Conservation (phyloP, 352 stramenopile genomes). For the Globisporangium takayamanum region DNA sequence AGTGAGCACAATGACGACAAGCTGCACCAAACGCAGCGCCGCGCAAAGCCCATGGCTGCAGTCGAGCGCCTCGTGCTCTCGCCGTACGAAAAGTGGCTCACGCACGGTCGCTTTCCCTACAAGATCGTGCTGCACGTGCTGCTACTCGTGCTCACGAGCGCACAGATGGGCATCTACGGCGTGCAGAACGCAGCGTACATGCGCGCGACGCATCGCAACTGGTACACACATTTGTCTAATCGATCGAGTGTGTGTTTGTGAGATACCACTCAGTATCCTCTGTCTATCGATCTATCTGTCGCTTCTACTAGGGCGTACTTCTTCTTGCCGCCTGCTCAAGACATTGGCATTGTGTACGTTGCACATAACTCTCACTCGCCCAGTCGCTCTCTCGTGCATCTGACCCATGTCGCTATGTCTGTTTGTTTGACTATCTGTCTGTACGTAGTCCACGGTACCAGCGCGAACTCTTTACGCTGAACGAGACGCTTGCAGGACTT, state of each 20-base stretch:
- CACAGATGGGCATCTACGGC: slow-evolving; percentile 74
- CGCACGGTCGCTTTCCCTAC: slow-evolving; percentile 70
- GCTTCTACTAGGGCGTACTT: slow-evolving; percentile 54
- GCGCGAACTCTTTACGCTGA: slow-evolving; percentile 67
- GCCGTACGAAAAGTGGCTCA: slow-evolving; percentile 75
- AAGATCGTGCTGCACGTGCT: slow-evolving; percentile 76
- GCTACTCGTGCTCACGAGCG: slow-evolving; percentile 65
- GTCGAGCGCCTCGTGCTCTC: slow-evolving; percentile 64
- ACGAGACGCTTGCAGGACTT: slow-evolving; percentile 58
- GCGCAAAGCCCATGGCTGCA: slow-evolving; percentile 23
- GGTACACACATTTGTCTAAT: slow-evolving; percentile 19
- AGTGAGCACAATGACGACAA: not conserved
- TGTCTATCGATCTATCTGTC: not conserved
- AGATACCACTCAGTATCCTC: too few species aligned
- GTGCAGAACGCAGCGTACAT: slow-evolving; percentile 82
- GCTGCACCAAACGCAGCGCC: not conserved
- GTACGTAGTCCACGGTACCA: slow-evolving; percentile 41
- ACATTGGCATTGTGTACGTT: slow-evolving; percentile 49
- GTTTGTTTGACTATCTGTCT: not conserved
- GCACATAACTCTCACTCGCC: not conserved
- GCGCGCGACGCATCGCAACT: slow-evolving; percentile 78
- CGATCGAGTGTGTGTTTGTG: too few species aligned
- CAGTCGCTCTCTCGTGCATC: not conserved
- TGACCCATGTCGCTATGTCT: not conserved
- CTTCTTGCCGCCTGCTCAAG: slow-evolving; percentile 54